Conservation (phyloP, 352 stramenopile species). For the Phytophthora citricola region DNA sequence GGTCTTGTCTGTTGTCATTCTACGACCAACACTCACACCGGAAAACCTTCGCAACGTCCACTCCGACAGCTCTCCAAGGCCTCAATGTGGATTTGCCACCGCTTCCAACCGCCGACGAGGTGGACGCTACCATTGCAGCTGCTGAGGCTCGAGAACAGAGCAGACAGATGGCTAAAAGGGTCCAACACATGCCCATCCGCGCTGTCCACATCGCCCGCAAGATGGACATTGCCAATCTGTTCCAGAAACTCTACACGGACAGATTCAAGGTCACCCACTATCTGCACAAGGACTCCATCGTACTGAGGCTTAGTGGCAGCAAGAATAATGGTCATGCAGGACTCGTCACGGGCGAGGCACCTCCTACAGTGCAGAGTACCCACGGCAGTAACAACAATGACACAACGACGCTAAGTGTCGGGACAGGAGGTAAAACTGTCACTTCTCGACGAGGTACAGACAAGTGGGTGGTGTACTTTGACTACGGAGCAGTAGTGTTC, state of each 20-base stretch:
- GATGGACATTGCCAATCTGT: slow-evolving; percentile 88
- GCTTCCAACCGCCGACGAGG: slow-evolving; percentile 63
- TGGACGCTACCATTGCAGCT: slow-evolving; percentile 71
- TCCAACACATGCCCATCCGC: slow-evolving; percentile 85
- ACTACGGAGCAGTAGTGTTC: slow-evolving; percentile 93
- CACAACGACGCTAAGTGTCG: slow-evolving; percentile 53
- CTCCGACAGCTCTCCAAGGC: slow-evolving; percentile 12
- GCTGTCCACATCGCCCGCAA: slow-evolving; percentile 85
- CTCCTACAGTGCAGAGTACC: slow-evolving; percentile 17
- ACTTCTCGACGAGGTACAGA: slow-evolving; percentile 86
- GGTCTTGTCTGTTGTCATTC: slow-evolving; percentile 25
- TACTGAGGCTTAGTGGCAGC: slow-evolving; percentile 65
- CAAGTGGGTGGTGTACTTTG: slow-evolving; percentile 93
- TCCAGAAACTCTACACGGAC: slow-evolving; percentile 89
- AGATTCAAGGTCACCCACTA: slow-evolving; percentile 84
- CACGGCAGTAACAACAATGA: slow-evolving; percentile 33
- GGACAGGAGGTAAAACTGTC: slow-evolving; percentile 50
- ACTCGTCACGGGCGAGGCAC: slow-evolving; percentile 46
- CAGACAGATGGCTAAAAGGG: slow-evolving; percentile 48
- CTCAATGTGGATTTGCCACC: slow-evolving; percentile 52
- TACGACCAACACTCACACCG: slow-evolving; percentile 13
- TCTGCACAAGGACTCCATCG: slow-evolving; percentile 85
- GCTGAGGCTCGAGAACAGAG: slow-evolving; percentile 62
- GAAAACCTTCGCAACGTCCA: slow-evolving; percentile 22
- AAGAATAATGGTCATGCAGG: slow-evolving; percentile 36